These are phyloP conservation scores for Pittosporum tobira DNA, from an alignment of 129 eudicot species.

Conservation along the genomic window DNA sequence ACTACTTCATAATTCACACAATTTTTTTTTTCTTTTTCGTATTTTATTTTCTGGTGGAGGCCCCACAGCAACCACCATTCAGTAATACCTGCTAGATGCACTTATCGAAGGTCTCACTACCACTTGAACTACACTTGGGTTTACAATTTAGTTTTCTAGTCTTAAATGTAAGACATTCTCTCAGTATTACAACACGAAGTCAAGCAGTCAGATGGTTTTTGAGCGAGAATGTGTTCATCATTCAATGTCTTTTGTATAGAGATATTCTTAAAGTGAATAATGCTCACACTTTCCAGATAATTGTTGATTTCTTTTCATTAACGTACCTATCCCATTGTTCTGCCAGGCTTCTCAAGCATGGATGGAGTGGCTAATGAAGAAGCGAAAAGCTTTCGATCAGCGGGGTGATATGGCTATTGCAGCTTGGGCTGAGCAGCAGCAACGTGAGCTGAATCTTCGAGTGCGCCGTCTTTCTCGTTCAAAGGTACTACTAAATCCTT, in stretches of 20 bases:
- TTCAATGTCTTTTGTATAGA: background rate
- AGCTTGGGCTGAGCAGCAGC: constrained; percentile 99
- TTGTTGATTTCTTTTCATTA: background rate
- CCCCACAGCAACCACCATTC: too few species aligned
- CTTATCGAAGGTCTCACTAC: too few species aligned
- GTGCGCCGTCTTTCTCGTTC: constrained; percentile 96
- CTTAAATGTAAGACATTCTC: too few species aligned
- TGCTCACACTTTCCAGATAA: background rate
- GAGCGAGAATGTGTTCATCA: too few species aligned
- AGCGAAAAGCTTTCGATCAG: constrained; percentile 91
- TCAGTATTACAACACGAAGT: too few species aligned
- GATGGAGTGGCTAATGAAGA: constrained; percentile 97
- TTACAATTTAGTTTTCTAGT: too few species aligned
- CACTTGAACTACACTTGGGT: too few species aligned
- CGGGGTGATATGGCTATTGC: constrained; percentile 98
- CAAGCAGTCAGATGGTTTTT: too few species aligned
- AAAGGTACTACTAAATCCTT: constrained; percentile 51
- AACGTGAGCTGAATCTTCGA: constrained; percentile 71
- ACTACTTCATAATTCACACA: too few species aligned
- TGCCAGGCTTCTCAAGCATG: constrained; percentile 96
- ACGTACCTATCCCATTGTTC: constrained; percentile 1
- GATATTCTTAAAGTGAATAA: background rate
- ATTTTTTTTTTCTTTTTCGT: too few species aligned
- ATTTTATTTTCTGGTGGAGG: too few species aligned
- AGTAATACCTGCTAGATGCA: too few species aligned